Conservation (phyloP, 2,329 filamentous ascomycete species). For the Calonectria henricotiae region DNA sequence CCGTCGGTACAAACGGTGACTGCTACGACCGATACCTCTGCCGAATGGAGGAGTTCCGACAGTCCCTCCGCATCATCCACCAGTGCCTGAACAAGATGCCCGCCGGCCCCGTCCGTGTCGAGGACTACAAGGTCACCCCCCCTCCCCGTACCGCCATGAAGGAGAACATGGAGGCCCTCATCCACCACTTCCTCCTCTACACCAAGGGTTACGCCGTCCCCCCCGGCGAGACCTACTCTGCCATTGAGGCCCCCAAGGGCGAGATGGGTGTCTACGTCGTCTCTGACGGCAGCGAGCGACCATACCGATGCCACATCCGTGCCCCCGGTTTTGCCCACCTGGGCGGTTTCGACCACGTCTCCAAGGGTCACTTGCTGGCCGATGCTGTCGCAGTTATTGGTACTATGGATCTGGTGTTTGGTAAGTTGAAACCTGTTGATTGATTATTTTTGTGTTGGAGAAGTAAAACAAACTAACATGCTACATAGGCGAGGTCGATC, state of each 20-base stretch:
- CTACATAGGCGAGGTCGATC: constrained; percentile 73
- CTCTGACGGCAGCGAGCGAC: constrained; percentile 95
- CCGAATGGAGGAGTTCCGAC: constrained; percentile 99
- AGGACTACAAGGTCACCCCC: constrained; percentile 98
- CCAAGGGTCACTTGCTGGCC: constrained; percentile 92
- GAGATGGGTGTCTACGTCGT: constrained; percentile 99
- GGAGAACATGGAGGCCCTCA: constrained; percentile 99
- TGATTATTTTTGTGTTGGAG: background rate
- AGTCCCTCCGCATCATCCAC: constrained; percentile 97
- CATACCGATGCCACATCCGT: constrained; percentile 97
- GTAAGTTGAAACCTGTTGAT: constrained; percentile 65
- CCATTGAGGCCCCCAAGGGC: constrained; percentile 99
- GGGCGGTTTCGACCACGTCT: constrained; percentile 93
- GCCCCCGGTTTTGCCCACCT: constrained; percentile 97
- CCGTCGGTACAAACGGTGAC: constrained; percentile 96
- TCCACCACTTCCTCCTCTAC: constrained; percentile 99
- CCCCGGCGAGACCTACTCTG: constrained; percentile 97
- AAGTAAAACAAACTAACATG: constrained; percentile 55
- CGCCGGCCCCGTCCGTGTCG: constrained; percentile 91
- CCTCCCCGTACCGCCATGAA: constrained; percentile 99
- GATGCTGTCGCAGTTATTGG: constrained; percentile 97
- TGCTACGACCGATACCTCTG: constrained; percentile 99
- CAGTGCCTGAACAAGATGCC: constrained; percentile 99
- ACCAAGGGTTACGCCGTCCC: constrained; percentile 99
- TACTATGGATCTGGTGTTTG: constrained; percentile 92